These are phyloP conservation scores for Silene latifolia DNA, from an alignment of 148 eudicot genomes.

Conservation along the genomic window DNA sequence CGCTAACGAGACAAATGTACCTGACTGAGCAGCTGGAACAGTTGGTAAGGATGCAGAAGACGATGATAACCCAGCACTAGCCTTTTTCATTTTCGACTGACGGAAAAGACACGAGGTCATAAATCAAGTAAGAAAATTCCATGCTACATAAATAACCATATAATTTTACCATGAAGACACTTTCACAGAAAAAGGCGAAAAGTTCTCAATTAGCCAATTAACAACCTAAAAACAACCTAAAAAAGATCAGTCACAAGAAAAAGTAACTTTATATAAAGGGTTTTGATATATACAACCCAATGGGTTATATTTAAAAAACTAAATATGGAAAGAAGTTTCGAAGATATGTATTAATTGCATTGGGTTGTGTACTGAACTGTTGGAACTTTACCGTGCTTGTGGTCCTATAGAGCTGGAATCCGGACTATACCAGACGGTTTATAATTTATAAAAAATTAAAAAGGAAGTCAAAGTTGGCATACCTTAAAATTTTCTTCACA, in stretches of 20 bases:
- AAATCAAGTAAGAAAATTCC: slow-evolving; percentile 3
- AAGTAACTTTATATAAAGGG: too few relatives aligned
- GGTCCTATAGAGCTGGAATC: not conserved
- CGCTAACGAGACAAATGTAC: slow-evolving; percentile 16
- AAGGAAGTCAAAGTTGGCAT: slow-evolving; percentile 9
- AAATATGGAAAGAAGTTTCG: too few relatives aligned
- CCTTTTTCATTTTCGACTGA: slow-evolving; percentile 37
- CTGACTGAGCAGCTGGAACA: slow-evolving; percentile 26
- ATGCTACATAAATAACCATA: not conserved
- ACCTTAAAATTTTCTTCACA: slow-evolving; percentile 96
- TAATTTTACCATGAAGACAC: not conserved
- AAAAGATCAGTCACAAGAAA: not conserved
- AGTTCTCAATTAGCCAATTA: not conserved
- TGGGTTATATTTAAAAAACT: too few relatives aligned
- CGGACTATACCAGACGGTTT: not conserved
- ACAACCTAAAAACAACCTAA: not conserved
- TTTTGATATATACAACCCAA: too few relatives aligned
- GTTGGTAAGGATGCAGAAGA: slow-evolving; percentile 22
- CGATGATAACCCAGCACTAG: slow-evolving; percentile 28
- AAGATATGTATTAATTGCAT: too few relatives aligned
- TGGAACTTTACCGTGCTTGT: not conserved
- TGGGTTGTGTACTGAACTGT: not conserved
- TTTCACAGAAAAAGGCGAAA: not conserved
- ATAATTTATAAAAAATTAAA: not conserved
- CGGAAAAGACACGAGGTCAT: slow-evolving; percentile 13